Evolutionary conservation across 495 filamentous ascomycete species (phyloP), one percentile per base, ranked within the genome.

Genomic region (Hyaloscypha hepaticicola): DNA sequence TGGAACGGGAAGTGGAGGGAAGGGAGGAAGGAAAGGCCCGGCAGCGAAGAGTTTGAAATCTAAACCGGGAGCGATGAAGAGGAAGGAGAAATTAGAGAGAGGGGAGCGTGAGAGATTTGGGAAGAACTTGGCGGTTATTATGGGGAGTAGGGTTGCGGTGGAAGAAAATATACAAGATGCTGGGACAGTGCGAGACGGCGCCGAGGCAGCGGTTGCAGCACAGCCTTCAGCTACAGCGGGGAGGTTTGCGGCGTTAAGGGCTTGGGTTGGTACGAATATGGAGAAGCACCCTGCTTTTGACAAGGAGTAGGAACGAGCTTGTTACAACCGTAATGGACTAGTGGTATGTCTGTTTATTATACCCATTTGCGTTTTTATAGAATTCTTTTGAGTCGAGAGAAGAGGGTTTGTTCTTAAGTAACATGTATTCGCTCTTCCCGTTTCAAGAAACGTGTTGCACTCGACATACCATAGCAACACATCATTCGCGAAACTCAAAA

Each of bases 61-160:
- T 58, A 76, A 87, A 57, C 90, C 90, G 0, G 93, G 94, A 0
- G 91, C 91, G 16, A 79, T 91, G 79, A 96, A 92, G 82, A 81
- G 85, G 68, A 93, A 89, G 77, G 91, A 92, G 74, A 86, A 84
- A 74, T 48, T 97, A 28, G 89, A 96, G 58, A 84, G 78, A 74
- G 75, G 80, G 67, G 94, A 98, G 82, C 85, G 88, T 72, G 86
- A 91, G 75, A 80, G 93, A 63, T 97, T 97, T 72, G 86, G 83
- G 62, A 83, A 79, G 76, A 97, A 93, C 75, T 77, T 98, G 81
- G 92, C 89, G 45, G 51, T 53, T 31, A 60, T 55, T 55, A 52
- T 63, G 25, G 63, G n/a, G 22, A 28, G 8, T 28, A 52, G 25
- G 24, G 45, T 48, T 19, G 9, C 11, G 29, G 22, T 3, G 16